Evolutionary conservation across 2,329 filamentous ascomycete species (phyloP).

Genomic region (Trichoderma koningii): DNA sequence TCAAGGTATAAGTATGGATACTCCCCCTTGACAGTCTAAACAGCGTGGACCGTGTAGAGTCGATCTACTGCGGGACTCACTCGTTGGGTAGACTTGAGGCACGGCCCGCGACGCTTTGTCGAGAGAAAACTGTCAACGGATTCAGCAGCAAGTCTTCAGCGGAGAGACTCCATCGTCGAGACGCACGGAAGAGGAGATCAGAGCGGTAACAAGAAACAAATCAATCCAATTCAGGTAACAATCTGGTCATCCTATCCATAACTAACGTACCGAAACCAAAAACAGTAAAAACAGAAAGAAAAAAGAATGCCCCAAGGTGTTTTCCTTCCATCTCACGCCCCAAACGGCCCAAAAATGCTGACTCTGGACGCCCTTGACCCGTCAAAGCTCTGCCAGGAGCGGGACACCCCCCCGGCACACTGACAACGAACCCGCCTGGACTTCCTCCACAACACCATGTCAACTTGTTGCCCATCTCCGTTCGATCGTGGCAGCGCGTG

Average conservation of each 20-base stretch:
- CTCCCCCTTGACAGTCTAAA: not conserved
- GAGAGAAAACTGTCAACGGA: not conserved
- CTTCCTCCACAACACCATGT: constrained; percentile 2
- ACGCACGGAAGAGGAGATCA: not conserved
- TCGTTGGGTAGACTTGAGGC: too few species aligned
- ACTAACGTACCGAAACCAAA: not conserved
- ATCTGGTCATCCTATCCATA: constrained; percentile 9
- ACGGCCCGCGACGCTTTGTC: not conserved
- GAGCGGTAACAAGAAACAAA: not conserved
- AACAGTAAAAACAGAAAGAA: not conserved
- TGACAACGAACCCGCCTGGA: not conserved
- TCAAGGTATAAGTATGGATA: not conserved
- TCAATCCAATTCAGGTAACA: constrained; percentile 13
- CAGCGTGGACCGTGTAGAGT: not conserved
- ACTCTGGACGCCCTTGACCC: not conserved
- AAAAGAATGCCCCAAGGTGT: not conserved
- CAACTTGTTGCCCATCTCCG: not conserved
- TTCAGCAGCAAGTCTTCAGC: not conserved
- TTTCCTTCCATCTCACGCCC: not conserved
- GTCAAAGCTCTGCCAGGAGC: not conserved
- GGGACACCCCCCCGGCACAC: not conserved
- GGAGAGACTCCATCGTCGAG: not conserved
- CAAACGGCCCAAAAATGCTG: not conserved
- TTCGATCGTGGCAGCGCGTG: not conserved
- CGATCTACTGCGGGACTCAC: too few species aligned